phyloP scores from a whole-genome alignment of 2,329 filamentous ascomycete genomes.

The Thielaviopsis musarum region DNA sequence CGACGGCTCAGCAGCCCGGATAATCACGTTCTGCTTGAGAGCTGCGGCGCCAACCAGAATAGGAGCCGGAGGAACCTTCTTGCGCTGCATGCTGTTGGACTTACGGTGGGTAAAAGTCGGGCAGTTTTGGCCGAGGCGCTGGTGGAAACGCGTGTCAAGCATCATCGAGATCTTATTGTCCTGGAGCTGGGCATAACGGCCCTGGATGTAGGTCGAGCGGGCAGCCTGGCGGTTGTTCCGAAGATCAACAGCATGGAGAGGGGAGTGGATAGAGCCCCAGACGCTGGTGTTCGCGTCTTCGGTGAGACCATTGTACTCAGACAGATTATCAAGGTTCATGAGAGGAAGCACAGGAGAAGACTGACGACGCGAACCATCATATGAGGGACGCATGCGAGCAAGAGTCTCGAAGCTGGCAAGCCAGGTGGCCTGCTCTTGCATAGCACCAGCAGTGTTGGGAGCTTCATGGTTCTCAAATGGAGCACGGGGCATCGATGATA shows the following conservation, averaged over 20 bases:
- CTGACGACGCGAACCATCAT: constrained; percentile 23
- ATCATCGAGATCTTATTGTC: constrained; percentile 17
- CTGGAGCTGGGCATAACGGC: background rate
- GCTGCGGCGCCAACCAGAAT: constrained; percentile 29
- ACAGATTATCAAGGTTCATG: constrained; percentile 20
- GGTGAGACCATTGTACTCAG: constrained; percentile 21
- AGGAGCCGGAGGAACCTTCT: constrained; percentile 39
- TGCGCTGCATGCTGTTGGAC: constrained; percentile 27
- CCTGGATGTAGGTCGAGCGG: constrained; percentile 1
- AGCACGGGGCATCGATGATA: constrained; percentile 18
- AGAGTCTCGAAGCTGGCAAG: constrained; percentile 1
- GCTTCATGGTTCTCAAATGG: constrained; percentile 14
- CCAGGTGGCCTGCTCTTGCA: constrained; percentile 13
- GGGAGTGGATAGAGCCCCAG: constrained; percentile 35
- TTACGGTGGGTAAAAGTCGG: constrained; percentile 41
- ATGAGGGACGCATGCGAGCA: constrained; percentile 11
- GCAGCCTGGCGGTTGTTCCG: constrained; percentile 20
- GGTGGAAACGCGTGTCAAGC: constrained; percentile 28
- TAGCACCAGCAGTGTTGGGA: constrained; percentile 18
- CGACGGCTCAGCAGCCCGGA: constrained; percentile 32
- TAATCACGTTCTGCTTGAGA: constrained; percentile 24
- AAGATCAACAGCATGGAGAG: constrained; percentile 28
- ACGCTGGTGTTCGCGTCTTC: constrained; percentile 28
- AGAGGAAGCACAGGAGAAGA: constrained; percentile 34
- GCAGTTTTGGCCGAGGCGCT: constrained; percentile 39